phyloP scores from a whole-genome alignment of 225 moss, liverwort and hornwort genomes.

The Takakia lepidozioides region DNA sequence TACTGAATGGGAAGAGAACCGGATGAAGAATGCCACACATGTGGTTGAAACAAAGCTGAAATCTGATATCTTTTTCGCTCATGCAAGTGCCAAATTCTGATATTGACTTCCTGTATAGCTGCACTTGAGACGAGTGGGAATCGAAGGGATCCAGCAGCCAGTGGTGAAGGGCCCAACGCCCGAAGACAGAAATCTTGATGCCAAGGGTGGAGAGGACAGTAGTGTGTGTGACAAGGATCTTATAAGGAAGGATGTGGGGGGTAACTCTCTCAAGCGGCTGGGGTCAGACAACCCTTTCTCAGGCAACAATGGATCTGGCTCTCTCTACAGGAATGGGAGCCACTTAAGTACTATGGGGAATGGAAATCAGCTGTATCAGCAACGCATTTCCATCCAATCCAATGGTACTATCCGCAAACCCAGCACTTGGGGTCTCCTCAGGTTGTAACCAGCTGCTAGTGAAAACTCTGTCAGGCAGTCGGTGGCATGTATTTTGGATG shows the following conservation, averaged over 20 bases:
- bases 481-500: too few species aligned
- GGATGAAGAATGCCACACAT: neutral
- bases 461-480: too few species aligned
- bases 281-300: slow-evolving; percentile 35
- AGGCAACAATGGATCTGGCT: slow-evolving; percentile 26
- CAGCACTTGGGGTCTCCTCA: too few species aligned
- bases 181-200: slow-evolving; percentile 16
- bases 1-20: neutral
- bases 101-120: slow-evolving; percentile 34
- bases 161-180: slow-evolving; percentile 13
- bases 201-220: slow-evolving; percentile 25
- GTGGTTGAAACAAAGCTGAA: neutral
- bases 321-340: slow-evolving; percentile 28
- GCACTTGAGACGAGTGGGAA: slow-evolving; percentile 85
- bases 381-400: too few species aligned
- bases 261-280: slow-evolving; percentile 47
- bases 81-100: too few species aligned
- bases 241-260: slow-evolving; percentile 32
- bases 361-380: too few species aligned
- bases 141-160: slow-evolving; percentile 49
- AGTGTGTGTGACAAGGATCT: slow-evolving; percentile 16
- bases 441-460: too few species aligned
- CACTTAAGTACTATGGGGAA: slow-evolving; percentile 48
- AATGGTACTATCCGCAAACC: too few species aligned
- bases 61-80: neutral